phyloP scores from a whole-genome alignment of 352 stramenopile species.

The Phytopythium montanum region DNA sequence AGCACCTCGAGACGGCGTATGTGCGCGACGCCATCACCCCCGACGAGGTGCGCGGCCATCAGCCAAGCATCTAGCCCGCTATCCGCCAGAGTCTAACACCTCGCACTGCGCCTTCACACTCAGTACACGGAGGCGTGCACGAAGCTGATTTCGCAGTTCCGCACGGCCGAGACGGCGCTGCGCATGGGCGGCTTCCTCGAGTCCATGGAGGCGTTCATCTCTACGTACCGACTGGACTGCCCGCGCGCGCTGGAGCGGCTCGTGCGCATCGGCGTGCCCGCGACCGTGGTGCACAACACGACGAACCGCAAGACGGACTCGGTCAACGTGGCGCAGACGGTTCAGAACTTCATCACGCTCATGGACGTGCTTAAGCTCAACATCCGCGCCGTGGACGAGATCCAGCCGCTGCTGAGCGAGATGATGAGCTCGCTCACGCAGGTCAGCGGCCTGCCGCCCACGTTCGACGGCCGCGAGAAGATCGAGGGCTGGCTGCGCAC shows the following conservation, averaged over 20 bases:
- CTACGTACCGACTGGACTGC: slow-evolving; percentile 95
- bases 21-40: slow-evolving; percentile 93
- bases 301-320: slow-evolving; percentile 82
- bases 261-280: slow-evolving; percentile 92
- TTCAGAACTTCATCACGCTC: slow-evolving; percentile 97
- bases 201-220: slow-evolving; percentile 88
- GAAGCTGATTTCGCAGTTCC: slow-evolving; percentile 98
- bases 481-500: slow-evolving; percentile 95
- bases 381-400: slow-evolving; percentile 96
- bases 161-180: slow-evolving; percentile 93
- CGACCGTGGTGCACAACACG: slow-evolving; percentile 87
- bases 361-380: slow-evolving; percentile 98
- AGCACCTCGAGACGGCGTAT: slow-evolving; percentile 97
- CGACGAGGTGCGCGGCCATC: slow-evolving; percentile 56
- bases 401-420: slow-evolving; percentile 96
- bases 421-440: slow-evolving; percentile 94
- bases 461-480: slow-evolving; percentile 92
- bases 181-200: slow-evolving; percentile 69
- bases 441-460: slow-evolving; percentile 91
- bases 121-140: slow-evolving; percentile 96
- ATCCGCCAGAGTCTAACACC: not conserved
- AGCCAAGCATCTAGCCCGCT: not conserved
- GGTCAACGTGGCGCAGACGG: slow-evolving; percentile 93
- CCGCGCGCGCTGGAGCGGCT: slow-evolving; percentile 93
- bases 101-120: slow-evolving; percentile 4